These are phyloP conservation scores for Fagopyrum tataricum DNA, from an alignment of 148 eudicot species.

Conservation along the genomic window DNA sequence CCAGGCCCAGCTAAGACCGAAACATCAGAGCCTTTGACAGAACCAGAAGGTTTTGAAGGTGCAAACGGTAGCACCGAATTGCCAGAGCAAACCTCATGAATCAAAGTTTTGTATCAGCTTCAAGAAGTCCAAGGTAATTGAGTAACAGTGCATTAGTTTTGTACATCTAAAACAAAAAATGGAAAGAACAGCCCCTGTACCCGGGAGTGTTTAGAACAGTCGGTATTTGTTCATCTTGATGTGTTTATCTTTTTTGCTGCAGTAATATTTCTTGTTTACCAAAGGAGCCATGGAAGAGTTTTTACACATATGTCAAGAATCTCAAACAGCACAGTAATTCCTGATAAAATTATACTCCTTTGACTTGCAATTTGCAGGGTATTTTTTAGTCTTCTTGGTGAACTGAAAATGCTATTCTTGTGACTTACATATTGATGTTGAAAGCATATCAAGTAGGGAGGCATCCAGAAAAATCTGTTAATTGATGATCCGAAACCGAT, in stretches of 20 bases:
- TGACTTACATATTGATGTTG: no score
- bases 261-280: background rate
- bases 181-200: background rate
- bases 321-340: background rate
- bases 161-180: background rate
- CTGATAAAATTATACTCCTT: background rate
- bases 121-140: background rate
- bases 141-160: slow-evolving; percentile 1
- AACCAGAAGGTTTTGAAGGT: slow-evolving; percentile 13
- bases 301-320: background rate
- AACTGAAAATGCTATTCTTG: no score
- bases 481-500: no score
- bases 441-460: no score
- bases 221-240: slow-evolving; percentile 1
- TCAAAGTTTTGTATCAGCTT: slow-evolving; percentile 8
- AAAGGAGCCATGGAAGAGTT: background rate
- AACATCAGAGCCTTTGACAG: slow-evolving; percentile 23
- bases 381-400: background rate
- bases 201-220: background rate
- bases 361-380: background rate
- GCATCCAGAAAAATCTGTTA: no score
- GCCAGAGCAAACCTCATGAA: background rate
- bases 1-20: slow-evolving; percentile 69
- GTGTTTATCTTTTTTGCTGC: background rate
- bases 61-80: slow-evolving; percentile 4